Conservation (phyloP, 768 basidiomycete species). For the Cytidiella melzeri region DNA sequence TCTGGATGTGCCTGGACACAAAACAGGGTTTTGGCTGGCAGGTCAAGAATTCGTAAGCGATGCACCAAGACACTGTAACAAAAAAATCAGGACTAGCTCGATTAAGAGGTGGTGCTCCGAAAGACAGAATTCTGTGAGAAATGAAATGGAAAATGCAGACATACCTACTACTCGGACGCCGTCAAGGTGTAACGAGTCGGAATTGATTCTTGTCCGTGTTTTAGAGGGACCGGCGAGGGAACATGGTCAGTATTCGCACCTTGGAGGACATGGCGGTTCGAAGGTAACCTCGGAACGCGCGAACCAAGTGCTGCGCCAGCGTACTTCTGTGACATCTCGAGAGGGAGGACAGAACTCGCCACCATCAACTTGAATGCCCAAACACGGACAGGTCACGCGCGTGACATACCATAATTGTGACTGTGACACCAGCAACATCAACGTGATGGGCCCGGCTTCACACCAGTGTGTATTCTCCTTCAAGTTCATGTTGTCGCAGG, state of each 20-base stretch:
- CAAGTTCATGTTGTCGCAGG: no score
- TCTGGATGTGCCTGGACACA: no score
- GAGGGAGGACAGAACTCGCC: background rate
- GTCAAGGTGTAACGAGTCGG: background rate
- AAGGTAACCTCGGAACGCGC: background rate
- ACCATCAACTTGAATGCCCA: background rate
- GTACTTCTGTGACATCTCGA: background rate
- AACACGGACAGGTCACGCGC: background rate
- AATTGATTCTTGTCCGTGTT: background rate
- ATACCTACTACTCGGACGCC: background rate
- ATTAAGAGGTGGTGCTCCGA: background rate
- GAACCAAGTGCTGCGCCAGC: no score
- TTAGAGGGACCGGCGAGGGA: background rate
- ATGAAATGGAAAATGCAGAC: background rate
- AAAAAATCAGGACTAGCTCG: background rate
- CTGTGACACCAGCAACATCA: no score
- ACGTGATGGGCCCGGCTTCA: no score
- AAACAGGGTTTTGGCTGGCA: no score
- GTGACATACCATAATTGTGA: background rate
- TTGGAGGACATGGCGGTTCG: background rate
- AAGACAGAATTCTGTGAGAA: background rate
- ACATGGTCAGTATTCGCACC: background rate
- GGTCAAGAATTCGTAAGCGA: no score
- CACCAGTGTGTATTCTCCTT: no score
- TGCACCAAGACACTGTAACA: background rate